These are phyloP conservation scores for Heliamphora pulchella DNA, from an alignment of 179 eudicot species.

Conservation along the genomic window DNA sequence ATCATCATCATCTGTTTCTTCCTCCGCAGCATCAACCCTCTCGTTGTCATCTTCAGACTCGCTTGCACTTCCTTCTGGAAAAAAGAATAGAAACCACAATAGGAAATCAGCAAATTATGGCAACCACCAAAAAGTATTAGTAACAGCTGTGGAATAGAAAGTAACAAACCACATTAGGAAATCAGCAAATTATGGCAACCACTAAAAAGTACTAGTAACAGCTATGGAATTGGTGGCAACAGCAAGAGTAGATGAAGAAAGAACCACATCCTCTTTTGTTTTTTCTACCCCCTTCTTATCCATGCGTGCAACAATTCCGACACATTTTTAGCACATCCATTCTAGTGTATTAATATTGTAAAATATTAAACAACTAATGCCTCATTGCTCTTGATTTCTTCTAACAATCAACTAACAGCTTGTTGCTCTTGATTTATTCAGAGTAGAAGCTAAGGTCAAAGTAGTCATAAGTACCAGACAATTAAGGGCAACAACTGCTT, in stretches of 20 bases:
- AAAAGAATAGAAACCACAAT: background rate
- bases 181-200: background rate
- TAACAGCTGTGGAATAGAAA: too few species aligned
- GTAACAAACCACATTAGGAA: background rate
- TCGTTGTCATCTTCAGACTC: constrained; percentile 85
- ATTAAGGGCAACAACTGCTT: too few species aligned
- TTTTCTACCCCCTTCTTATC: background rate
- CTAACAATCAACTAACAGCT: too few species aligned
- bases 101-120: background rate
- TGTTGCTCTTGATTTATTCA: too few species aligned
- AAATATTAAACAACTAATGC: background rate
- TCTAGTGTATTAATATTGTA: too few species aligned
- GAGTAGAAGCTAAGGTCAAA: too few species aligned
- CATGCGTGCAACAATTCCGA: background rate
- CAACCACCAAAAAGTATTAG: background rate
- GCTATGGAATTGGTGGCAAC: background rate
- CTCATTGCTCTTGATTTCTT: background rate
- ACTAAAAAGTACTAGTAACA: background rate
- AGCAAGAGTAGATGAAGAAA: background rate
- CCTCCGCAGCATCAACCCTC: constrained; percentile 75
- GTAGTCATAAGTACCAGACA: too few species aligned
- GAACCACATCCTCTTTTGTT: background rate
- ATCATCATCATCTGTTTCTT: constrained; percentile 93
- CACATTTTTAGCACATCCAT: background rate
- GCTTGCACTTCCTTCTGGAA: constrained; percentile 62